A percentile compares a stretch with the other conserved stretches of the same genome.
Evolutionary conservation across 2,329 filamentous ascomycete genomes (phyloP).

Genomic region (Fusarium kyushuense): DNA sequence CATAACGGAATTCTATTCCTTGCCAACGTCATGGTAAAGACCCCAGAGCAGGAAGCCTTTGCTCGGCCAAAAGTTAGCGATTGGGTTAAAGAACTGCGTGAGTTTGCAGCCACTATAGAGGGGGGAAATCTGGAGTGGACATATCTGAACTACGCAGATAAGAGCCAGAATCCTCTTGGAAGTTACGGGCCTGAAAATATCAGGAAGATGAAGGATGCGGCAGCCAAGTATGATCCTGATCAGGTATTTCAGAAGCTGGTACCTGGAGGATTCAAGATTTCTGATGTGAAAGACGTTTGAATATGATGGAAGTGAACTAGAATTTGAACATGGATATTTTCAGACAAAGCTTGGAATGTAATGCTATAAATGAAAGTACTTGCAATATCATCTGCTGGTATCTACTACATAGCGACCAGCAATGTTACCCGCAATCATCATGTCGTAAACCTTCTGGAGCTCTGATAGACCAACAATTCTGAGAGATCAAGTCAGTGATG

Average conservation of each 20-base stretch:
- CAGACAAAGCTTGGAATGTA: not conserved
- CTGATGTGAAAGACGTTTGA: constrained; percentile 32
- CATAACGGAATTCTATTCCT: constrained; percentile 28
- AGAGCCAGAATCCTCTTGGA: constrained; percentile 35
- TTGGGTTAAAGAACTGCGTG: constrained; percentile 19
- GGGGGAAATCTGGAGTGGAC: constrained; percentile 34
- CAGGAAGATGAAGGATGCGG: constrained; percentile 34
- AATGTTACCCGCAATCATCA: constrained; percentile 75
- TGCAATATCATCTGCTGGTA: constrained; percentile 64
- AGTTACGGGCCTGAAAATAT: constrained; percentile 44
- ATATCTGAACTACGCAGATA: constrained; percentile 41
- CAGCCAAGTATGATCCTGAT: constrained; percentile 44
- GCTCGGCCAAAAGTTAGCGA: constrained; percentile 12
- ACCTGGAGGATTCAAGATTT: constrained; percentile 41
- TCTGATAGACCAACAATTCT: constrained; percentile 78
- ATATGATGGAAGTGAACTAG: not conserved
- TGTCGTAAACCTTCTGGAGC: constrained; percentile 78
- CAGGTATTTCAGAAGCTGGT: constrained; percentile 46
- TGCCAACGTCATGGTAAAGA: constrained; percentile 20
- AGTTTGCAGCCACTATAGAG: constrained; percentile 29
- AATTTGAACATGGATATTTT: not conserved
- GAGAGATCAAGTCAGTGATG: constrained; percentile 7
- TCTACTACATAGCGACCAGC: constrained; percentile 81
- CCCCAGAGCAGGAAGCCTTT: constrained; percentile 23
- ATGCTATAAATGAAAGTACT: not conserved